Evolutionary conservation across 148 eudicot species (phyloP).

Genomic region (Rhododendron mucronatum): DNA sequence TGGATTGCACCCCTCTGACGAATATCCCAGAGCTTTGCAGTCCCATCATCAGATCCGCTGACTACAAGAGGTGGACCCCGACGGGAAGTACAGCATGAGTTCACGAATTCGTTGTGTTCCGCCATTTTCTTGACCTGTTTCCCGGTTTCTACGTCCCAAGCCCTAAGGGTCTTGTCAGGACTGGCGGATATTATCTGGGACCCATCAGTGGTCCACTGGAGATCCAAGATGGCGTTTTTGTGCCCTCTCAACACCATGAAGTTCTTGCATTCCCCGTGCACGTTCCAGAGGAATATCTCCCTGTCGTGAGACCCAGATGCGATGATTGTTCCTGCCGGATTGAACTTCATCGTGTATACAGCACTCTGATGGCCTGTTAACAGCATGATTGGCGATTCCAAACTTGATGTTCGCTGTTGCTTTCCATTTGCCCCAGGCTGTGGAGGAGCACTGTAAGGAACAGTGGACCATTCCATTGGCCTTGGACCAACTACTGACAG

Average conservation of each 20-base stretch:
- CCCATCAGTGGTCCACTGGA: constrained; percentile 94
- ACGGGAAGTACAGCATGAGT: constrained; percentile 85
- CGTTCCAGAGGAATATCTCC: constrained; percentile 74
- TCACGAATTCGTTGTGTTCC: constrained; percentile 79
- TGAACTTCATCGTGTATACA: constrained; percentile 86
- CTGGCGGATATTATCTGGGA: constrained; percentile 83
- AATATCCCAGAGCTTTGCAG: constrained; percentile 98
- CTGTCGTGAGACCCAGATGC: constrained; percentile 95
- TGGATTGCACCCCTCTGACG: constrained; percentile 95
- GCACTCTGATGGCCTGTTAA: constrained; percentile 90
- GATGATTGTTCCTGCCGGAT: constrained; percentile 73
- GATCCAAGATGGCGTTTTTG: constrained; percentile 92
- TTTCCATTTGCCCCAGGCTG: constrained; percentile 69
- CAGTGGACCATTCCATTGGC: constrained; percentile 80
- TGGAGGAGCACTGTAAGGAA: constrained; percentile 48
- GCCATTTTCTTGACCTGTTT: constrained; percentile 93
- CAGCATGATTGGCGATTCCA: constrained; percentile 93
- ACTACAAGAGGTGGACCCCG: constrained; percentile 94
- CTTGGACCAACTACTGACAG: constrained; percentile 74
- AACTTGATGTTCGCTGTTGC: constrained; percentile 70
- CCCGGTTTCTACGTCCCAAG: constrained; percentile 97
- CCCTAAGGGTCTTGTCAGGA: constrained; percentile 86
- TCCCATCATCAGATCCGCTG: constrained; percentile 96
- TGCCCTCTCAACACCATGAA: constrained; percentile 82
- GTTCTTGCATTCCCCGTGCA: constrained; percentile 55